Conservation (phyloP, 768 basidiomycete species). For the Harrya chromipes region DNA sequence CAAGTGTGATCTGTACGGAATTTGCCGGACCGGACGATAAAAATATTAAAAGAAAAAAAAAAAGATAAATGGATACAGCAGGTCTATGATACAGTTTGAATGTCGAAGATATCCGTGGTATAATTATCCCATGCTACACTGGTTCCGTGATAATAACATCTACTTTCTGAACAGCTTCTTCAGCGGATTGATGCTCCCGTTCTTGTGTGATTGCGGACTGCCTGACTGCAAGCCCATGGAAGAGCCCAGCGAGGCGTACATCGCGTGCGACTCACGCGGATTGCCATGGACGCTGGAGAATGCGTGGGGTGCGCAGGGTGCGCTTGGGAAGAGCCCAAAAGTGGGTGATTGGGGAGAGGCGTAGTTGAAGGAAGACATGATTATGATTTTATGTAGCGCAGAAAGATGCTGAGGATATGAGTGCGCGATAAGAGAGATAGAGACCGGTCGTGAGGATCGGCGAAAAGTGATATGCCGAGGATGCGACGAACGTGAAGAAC, state of each 20-base stretch:
- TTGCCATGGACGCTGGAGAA: conserved; percentile 56
- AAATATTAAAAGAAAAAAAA: not conserved
- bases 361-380: conserved; percentile 43
- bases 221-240: conserved; percentile 23
- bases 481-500: conserved; percentile 6
- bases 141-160: conserved; percentile 4
- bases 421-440: not conserved
- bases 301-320: conserved; percentile 52
- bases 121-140: conserved; percentile 29
- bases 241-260: conserved; percentile 51
- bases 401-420: conserved; percentile 4
- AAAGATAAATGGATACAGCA: not conserved
- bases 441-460: no score
- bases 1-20: conserved; percentile 13
- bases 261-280: conserved; percentile 56
- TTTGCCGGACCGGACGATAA: conserved; percentile 29
- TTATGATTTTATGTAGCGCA: conserved; percentile 21
- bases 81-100: conserved; percentile 1
- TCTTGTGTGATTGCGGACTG: conserved; percentile 24
- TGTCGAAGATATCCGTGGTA: conserved; percentile 5
- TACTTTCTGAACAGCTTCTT: conserved; percentile 38
- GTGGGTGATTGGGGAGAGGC: conserved; percentile 50
- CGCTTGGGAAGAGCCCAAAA: conserved; percentile 58
- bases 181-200: conserved; percentile 26
- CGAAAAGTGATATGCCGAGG: not conserved